phyloP scores from a whole-genome alignment of 352 stramenopile genomes.

The Pythium periplocum region DNA sequence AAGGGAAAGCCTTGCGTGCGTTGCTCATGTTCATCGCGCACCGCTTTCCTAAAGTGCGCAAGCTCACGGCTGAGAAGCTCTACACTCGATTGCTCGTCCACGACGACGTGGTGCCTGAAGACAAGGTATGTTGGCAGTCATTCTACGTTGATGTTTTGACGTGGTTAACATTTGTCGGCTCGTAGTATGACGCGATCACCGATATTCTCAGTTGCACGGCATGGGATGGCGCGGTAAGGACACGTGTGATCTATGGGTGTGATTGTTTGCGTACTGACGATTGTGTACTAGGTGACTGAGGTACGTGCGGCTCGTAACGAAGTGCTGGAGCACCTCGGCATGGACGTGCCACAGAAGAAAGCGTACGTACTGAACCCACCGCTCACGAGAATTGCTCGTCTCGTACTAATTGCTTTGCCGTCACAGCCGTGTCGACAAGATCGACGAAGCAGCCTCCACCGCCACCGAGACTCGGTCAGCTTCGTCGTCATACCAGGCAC shows the following conservation, averaged over 20 bases:
- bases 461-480: too few relatives aligned
- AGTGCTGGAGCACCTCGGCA: constrained; percentile 52
- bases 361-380: constrained; percentile 24
- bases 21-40: constrained; percentile 76
- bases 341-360: constrained; percentile 59
- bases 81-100: constrained; percentile 78
- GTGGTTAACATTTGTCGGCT: constrained; percentile 4
- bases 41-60: constrained; percentile 83
- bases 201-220: constrained; percentile 74
- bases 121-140: constrained; percentile 35
- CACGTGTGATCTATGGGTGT: constrained; percentile 3
- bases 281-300: constrained; percentile 34
- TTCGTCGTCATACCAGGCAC: constrained; percentile 38
- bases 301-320: constrained; percentile 52
- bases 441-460: too few relatives aligned
- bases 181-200: constrained; percentile 63
- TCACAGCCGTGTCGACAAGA: too few relatives aligned
- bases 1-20: constrained; percentile 54
- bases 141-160: constrained; percentile 1
- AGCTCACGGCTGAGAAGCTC: constrained; percentile 73
- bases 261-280: not conserved
- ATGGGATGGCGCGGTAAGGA: constrained; percentile 66
- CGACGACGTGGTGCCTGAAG: constrained; percentile 60
- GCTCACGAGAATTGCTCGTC: not conserved
- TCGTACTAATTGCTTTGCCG: too few relatives aligned